A percentile compares a stretch with the other conserved stretches of the same genome.
Evolutionary conservation across 2,329 filamentous ascomycete genomes (phyloP).

Genomic region (Talaromyces sp.): DNA sequence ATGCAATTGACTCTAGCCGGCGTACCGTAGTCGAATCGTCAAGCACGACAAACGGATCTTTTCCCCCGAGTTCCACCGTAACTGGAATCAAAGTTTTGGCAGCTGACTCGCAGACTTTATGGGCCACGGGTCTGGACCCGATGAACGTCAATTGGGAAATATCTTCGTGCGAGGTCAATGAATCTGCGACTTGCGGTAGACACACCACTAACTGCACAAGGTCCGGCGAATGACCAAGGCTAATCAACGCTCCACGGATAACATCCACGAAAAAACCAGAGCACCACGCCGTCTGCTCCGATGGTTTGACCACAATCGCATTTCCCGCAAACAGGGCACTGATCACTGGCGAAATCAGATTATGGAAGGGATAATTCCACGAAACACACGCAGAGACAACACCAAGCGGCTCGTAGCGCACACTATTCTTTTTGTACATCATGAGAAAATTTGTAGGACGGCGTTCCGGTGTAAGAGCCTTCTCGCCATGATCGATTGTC

Average conservation of each 20-base stretch:
- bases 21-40: slow-evolving; percentile 63
- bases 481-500: slow-evolving; percentile 88
- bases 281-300: slow-evolving; percentile 94
- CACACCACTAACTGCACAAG: slow-evolving; percentile 83
- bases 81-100: slow-evolving; percentile 83
- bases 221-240: slow-evolving; percentile 76
- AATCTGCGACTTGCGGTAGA: slow-evolving; percentile 77
- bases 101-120: slow-evolving; percentile 81
- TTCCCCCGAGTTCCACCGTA: slow-evolving; percentile 88
- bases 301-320: slow-evolving; percentile 87
- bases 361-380: slow-evolving; percentile 98
- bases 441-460: slow-evolving; percentile 89
- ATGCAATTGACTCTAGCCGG: slow-evolving; percentile 67
- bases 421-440: slow-evolving; percentile 90
- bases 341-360: slow-evolving; percentile 86
- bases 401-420: slow-evolving; percentile 86
- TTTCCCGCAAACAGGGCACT: slow-evolving; percentile 89
- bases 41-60: slow-evolving; percentile 86
- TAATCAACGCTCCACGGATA: slow-evolving; percentile 71
- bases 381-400: slow-evolving; percentile 89
- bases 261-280: slow-evolving; percentile 77
- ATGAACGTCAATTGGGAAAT: slow-evolving; percentile 95
- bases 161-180: slow-evolving; percentile 78
- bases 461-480: slow-evolving; percentile 65
- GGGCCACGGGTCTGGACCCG: slow-evolving; percentile 80